These are phyloP conservation scores for Saturnispora saitoi DNA, from an alignment of 805 yeast species.

Conservation along the genomic window DNA sequence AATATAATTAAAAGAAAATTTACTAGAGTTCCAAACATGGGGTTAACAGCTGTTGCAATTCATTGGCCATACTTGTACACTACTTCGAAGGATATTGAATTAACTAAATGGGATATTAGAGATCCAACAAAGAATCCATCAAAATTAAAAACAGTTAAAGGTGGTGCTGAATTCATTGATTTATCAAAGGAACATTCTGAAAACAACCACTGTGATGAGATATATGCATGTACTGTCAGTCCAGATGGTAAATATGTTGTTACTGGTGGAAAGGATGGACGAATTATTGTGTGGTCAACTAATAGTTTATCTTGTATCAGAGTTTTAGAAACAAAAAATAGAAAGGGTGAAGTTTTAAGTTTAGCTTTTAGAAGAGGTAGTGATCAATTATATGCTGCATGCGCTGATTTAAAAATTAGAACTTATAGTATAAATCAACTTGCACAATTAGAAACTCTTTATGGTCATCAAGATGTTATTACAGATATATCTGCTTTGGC, in stretches of 20 bases:
- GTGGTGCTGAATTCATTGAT: slow-evolving; percentile 43
- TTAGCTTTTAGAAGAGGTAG: slow-evolving; percentile 70
- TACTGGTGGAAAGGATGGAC: slow-evolving; percentile 82
- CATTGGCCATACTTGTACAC: slow-evolving; percentile 61
- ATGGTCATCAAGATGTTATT: slow-evolving; percentile 92
- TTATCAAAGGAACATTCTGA: slow-evolving; percentile 41
- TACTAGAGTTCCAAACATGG: slow-evolving; percentile 49
- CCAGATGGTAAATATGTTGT: slow-evolving; percentile 84
- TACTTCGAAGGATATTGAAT: slow-evolving; percentile 70
- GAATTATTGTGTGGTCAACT: slow-evolving; percentile 78
- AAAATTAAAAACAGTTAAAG: slow-evolving; percentile 55
- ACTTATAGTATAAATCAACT: slow-evolving; percentile 79
- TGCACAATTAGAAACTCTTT: slow-evolving; percentile 82
- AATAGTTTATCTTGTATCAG: slow-evolving; percentile 69
- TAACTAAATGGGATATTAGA: slow-evolving; percentile 72
- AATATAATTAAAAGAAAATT: slow-evolving; percentile 31
- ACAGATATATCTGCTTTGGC: slow-evolving; percentile 72
- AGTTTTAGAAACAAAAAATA: slow-evolving; percentile 66
- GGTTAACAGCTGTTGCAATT: slow-evolving; percentile 48
- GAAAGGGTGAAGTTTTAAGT: slow-evolving; percentile 63
- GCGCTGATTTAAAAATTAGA: slow-evolving; percentile 86
- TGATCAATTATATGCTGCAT: slow-evolving; percentile 83
- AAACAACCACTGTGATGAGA: slow-evolving; percentile 71
- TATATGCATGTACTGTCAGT: slow-evolving; percentile 70
- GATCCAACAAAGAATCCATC: slow-evolving; percentile 50